phyloP scores from a whole-genome alignment of 768 basidiomycete species.

The Rhizopogon roseolus region DNA sequence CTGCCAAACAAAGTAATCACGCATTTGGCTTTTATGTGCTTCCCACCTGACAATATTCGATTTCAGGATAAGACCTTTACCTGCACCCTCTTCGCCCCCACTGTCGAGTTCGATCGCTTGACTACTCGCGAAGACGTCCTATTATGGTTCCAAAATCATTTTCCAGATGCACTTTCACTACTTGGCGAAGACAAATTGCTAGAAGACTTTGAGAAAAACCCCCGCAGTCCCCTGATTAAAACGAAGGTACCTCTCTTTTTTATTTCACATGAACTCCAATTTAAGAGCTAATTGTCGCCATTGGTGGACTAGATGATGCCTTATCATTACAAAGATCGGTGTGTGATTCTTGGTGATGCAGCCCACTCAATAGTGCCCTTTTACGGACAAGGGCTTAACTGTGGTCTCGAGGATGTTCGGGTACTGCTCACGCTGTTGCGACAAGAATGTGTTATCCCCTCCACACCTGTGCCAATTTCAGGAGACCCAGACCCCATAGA shows the following conservation, averaged over 20 bases:
- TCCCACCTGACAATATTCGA: constrained; percentile 17
- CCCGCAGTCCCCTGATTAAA: constrained; percentile 84
- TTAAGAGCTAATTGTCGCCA: constrained; percentile 11
- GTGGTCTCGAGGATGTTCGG: constrained; percentile 95
- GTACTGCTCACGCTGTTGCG: constrained; percentile 75
- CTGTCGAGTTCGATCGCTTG: constrained; percentile 67
- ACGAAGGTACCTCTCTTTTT: constrained; percentile 67
- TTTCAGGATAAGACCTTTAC: constrained; percentile 93
- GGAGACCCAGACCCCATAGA: constrained; percentile 35
- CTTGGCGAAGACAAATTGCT: constrained; percentile 80
- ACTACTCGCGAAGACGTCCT: constrained; percentile 50
- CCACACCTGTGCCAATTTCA: constrained; percentile 24
- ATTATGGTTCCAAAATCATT: constrained; percentile 77
- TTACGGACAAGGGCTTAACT: constrained; percentile 96
- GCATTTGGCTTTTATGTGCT: constrained; percentile 18
- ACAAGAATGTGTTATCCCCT: constrained; percentile 59
- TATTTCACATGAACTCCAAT: constrained; percentile 10
- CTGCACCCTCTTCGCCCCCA: constrained; percentile 92
- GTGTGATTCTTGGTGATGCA: constrained; percentile 87
- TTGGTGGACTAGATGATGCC: constrained; percentile 57
- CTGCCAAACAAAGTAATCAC: constrained; percentile 87
- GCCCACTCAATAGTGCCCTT: constrained; percentile 99
- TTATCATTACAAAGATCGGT: constrained; percentile 88
- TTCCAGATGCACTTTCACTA: constrained; percentile 81
- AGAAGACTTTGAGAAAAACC: constrained; percentile 77